Evolutionary conservation across 1,284 basidiomycete genomes (phyloP), one percentile per base, ranked within the genome.

Genomic region (Bondarzewia mesenterica): DNA sequence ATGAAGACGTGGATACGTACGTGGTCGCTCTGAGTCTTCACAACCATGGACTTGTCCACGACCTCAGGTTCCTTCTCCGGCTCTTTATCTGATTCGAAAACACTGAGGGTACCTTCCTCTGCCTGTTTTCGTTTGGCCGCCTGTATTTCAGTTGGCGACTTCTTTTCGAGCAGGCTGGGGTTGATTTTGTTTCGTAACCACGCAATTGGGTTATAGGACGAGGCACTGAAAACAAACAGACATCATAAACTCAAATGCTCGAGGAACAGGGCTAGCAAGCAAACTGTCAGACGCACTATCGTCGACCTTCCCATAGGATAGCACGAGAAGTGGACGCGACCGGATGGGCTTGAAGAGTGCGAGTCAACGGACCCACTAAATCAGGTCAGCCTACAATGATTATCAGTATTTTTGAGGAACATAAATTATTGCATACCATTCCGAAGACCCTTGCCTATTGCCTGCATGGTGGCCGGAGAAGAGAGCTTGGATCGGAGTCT

Each of bases 171-270:
- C 25, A 72, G 54, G n/a, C 60, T 62, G 4, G 80, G 76, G 2
- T 65, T 65, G 5, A 89, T 64, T 46, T 75, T 76, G 45, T 82
- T 74, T 52, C 72, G 72, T 7, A 89, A 58, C 85, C 85, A 88
- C 8, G 72, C 65, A 42, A 87, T 57, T 8, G 84, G 82, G 52
- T 72, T 77, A 15, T 60, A 59, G 59, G n/a, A n/a, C n/a, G n/a
- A 63, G 5, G 62, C 64, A 53, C 67, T 69, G 39, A 4, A 15
- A 29, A n/a, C 7, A 20, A 18, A 40, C 16, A 41, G 22, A 21
- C 18, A 40, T 48, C 27, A 47, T 16, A 42, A 29, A 42, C 49
- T 22, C n/a, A 12, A 37, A 48, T 32, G 1, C 44, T 44, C 27
- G 26, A 32, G n/a, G 29, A 32, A 10, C 29, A n/a, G 29, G 29